phyloP scores from a whole-genome alignment of 768 basidiomycete species.

The Kondoa malvinella region DNA sequence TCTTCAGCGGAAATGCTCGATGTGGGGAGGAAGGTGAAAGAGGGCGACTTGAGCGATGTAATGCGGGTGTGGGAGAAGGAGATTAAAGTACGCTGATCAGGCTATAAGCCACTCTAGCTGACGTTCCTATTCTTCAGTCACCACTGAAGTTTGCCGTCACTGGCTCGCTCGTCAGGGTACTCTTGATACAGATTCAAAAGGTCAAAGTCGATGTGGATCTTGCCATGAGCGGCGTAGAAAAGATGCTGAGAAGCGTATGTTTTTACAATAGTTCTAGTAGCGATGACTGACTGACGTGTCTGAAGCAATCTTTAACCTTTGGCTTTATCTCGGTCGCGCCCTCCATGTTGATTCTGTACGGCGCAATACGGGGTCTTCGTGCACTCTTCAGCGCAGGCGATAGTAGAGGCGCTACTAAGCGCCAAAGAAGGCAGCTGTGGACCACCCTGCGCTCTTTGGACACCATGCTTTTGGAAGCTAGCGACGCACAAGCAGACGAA shows the following conservation, averaged over 20 bases:
- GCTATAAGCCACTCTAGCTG: too few species aligned
- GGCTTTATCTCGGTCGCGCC: slow-evolving; percentile 94
- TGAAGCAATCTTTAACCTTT: slow-evolving; percentile 42
- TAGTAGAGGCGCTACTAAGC: too few species aligned
- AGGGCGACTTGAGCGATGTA: slow-evolving; percentile 74
- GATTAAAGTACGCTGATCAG: slow-evolving; percentile 42
- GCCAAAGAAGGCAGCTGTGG: too few species aligned
- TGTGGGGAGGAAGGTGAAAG: slow-evolving; percentile 48
- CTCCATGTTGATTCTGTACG: slow-evolving; percentile 60
- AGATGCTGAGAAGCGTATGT: slow-evolving; percentile 41
- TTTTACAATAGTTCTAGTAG: neutral
- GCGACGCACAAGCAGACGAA: too few species aligned
- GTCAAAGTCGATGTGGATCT: slow-evolving; percentile 91
- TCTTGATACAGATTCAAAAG: slow-evolving; percentile 88
- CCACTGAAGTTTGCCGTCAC: slow-evolving; percentile 63
- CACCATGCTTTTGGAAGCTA: too few species aligned
- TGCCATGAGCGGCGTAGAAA: slow-evolving; percentile 77
- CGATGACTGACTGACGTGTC: neutral
- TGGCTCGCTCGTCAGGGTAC: slow-evolving; percentile 63
- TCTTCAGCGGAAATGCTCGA: slow-evolving; percentile 45
- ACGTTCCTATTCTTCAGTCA: slow-evolving; percentile 26
- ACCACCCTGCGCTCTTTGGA: too few species aligned
- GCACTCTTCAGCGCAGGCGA: too few species aligned
- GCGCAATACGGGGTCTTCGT: slow-evolving; percentile 42
- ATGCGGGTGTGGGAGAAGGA: slow-evolving; percentile 79